Base-by-base conservation (phyloP, 345 rosid genomes). In the Hibiscus syriacus region DNA sequence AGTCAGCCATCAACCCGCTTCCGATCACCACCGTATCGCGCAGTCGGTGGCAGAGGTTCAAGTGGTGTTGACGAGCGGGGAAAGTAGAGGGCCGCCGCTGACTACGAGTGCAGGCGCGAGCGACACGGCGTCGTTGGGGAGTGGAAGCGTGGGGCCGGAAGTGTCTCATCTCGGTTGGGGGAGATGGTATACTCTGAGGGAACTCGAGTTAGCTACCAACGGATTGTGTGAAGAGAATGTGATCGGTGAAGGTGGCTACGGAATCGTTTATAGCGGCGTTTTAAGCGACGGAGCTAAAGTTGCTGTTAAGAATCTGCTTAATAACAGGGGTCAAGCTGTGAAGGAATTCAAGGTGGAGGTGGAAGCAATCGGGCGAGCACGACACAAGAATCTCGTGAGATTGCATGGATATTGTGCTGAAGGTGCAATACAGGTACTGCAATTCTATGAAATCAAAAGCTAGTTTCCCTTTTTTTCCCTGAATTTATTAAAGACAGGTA, bases 111-210 rank as follows among this genome's bases (percentile, higher is more conserved):
- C 82, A 2, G 66, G 49, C 23, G 66, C 50, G 34, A 69, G 85
- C 56, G 92, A 78, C 63, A 80, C 90, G 75, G 81, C 83, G 50
- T 87, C 91, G 73, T 80, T 75, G 70, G 88, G 86, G 16, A 84
- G 86, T 61, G 92, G 85, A 9, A 74, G 80, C n/a, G 90, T 80
- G 13, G 92, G 96, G 16, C 98, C 98, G 0, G 97, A 93, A 73
- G 98, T 93, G 23, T 88, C 97, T 43, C 97, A 92, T 85, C 85
- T 92, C 4, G 98, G 98, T 26, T 92, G 98, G 98, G 97, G 98
- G 23, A 75, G 94, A 41, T 87, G 98, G 97, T 92, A 90, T 68
- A 92, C 97, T 27, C 77, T 93, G 54, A 79, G 94, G 67, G 98
- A 93, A 80, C 82, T 93, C 3, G 97, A 93, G 77, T 86, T 85